Evolutionary conservation across 768 basidiomycete genomes (phyloP).

Genomic region (Botryobasidium botryosum): DNA sequence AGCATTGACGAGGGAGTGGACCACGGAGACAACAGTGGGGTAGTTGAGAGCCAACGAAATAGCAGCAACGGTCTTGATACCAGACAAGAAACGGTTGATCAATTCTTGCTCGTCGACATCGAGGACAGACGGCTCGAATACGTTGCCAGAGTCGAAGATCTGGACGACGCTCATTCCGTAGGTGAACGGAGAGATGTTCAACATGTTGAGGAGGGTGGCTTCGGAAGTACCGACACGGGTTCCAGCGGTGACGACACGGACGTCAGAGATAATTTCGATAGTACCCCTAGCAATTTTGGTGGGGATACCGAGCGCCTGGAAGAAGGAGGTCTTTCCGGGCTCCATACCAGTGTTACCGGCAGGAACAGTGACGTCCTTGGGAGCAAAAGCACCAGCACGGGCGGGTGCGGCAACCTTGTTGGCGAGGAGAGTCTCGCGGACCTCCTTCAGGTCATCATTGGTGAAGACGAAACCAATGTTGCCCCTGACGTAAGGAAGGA

Average conservation of each 20-base stretch:
- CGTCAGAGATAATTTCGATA: slow-evolving; percentile 96
- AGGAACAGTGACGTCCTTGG: slow-evolving; percentile 81
- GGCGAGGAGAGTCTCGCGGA: slow-evolving; percentile 82
- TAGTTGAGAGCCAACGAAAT: slow-evolving; percentile 92
- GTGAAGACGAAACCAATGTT: slow-evolving; percentile 99
- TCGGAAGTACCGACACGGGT: slow-evolving; percentile 93
- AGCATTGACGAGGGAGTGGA: slow-evolving; percentile 91
- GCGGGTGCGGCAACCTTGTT: slow-evolving; percentile 99
- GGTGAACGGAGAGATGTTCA: slow-evolving; percentile 98
- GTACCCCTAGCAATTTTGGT: slow-evolving; percentile 99
- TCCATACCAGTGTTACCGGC: slow-evolving; percentile 99
- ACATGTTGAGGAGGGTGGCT: slow-evolving; percentile 97
- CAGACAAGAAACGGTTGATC: slow-evolving; percentile 77
- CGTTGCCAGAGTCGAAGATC: slow-evolving; percentile 88
- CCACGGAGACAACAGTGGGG: slow-evolving; percentile 87
- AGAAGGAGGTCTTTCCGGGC: slow-evolving; percentile 99
- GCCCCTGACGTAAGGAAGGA: slow-evolving; percentile 88
- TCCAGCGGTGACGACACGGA: slow-evolving; percentile 86
- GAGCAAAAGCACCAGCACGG: slow-evolving; percentile 91
- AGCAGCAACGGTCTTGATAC: slow-evolving; percentile 89
- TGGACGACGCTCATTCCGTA: slow-evolving; percentile 98
- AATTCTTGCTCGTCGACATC: slow-evolving; percentile 88
- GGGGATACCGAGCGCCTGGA: slow-evolving; percentile 98
- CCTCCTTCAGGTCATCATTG: slow-evolving; percentile 73
- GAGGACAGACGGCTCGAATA: slow-evolving; percentile 77